phyloP scores from a whole-genome alignment of 2,329 filamentous ascomycete genomes.

The Exophiala lecanii-corni region DNA sequence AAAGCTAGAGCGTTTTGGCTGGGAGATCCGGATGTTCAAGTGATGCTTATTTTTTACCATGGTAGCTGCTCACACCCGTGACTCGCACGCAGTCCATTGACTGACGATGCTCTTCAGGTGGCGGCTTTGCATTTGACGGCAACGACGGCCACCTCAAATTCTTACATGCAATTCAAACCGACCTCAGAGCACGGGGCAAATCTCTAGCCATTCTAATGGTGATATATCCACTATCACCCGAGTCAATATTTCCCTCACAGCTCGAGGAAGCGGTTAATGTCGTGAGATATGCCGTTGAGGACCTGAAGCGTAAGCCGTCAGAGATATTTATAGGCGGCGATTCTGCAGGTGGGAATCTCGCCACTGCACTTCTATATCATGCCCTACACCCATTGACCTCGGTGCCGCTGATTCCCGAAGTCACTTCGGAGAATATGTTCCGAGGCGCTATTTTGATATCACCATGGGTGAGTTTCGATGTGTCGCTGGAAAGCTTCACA shows the following conservation, averaged over 20 bases:
- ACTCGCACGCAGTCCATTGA: background rate
- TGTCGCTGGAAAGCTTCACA: slow-evolving; percentile 38
- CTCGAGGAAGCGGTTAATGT: slow-evolving; percentile 38
- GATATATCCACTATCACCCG: slow-evolving; percentile 53
- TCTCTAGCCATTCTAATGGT: slow-evolving; percentile 49
- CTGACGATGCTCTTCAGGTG: slow-evolving; percentile 7
- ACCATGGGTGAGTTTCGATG: slow-evolving; percentile 53
- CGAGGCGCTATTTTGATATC: slow-evolving; percentile 51
- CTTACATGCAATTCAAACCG: slow-evolving; percentile 13
- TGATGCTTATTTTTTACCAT: slow-evolving; percentile 19
- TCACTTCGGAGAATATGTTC: slow-evolving; percentile 31
- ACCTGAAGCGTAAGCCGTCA: slow-evolving; percentile 29
- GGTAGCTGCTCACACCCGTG: slow-evolving; percentile 3
- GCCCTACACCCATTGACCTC: slow-evolving; percentile 46
- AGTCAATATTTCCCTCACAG: slow-evolving; percentile 40
- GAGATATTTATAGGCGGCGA: slow-evolving; percentile 39
- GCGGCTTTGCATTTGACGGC: slow-evolving; percentile 17
- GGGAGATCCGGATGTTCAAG: slow-evolving; percentile 11
- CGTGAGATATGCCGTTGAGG: slow-evolving; percentile 36
- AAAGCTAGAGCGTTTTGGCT: slow-evolving; percentile 18
- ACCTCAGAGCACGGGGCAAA: slow-evolving; percentile 32
- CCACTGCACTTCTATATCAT: slow-evolving; percentile 17
- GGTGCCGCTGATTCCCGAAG: slow-evolving; percentile 31
- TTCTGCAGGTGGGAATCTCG: slow-evolving; percentile 41
- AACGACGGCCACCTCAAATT: slow-evolving; percentile 14